A percentile compares a stretch with the other conserved stretches of the same genome.
phyloP scores from a whole-genome alignment of 1,284 basidiomycete genomes.

The Waitea zeae region DNA sequence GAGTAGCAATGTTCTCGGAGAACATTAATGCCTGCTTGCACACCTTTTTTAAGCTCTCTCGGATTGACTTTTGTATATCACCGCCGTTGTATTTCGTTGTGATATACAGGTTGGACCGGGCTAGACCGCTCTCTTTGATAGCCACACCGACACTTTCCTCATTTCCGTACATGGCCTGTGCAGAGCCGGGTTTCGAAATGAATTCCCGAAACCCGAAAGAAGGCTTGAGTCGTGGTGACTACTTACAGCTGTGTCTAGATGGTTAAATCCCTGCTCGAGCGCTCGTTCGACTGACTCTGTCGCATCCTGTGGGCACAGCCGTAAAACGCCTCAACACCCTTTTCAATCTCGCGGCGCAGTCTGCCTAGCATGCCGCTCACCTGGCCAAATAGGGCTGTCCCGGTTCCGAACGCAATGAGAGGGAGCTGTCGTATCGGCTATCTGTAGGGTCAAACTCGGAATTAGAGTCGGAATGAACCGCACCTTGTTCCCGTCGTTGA shows the following conservation, averaged over 20 bases:
- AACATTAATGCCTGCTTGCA: slow-evolving; percentile 3
- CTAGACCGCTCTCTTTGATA: slow-evolving; percentile 28
- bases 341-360: slow-evolving; percentile 15
- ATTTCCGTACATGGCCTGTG: too few species aligned
- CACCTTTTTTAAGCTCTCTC: slow-evolving; percentile 22
- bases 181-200: slow-evolving; percentile 18
- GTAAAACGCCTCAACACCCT: too few species aligned
- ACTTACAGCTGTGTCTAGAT: slow-evolving; percentile 14
- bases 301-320: slow-evolving; percentile 20
- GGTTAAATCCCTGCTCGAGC: slow-evolving; percentile 13
- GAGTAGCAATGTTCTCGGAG: background rate
- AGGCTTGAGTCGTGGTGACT: background rate
- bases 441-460: background rate
- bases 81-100: slow-evolving; percentile 39
- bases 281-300: slow-evolving; percentile 17
- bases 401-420: slow-evolving; percentile 36
- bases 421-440: slow-evolving; percentile 24
- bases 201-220: slow-evolving; percentile 7
- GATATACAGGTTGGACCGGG: slow-evolving; percentile 28
- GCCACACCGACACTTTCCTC: slow-evolving; percentile 33
- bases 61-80: slow-evolving; percentile 20
- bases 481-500: slow-evolving; percentile 33
- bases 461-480: slow-evolving; percentile 1
- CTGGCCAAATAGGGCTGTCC: slow-evolving; percentile 11
- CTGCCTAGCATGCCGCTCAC: background rate